Evolutionary conservation across 176 grass and related monocot species (phyloP).

Genomic region (Oryza coarctata): DNA sequence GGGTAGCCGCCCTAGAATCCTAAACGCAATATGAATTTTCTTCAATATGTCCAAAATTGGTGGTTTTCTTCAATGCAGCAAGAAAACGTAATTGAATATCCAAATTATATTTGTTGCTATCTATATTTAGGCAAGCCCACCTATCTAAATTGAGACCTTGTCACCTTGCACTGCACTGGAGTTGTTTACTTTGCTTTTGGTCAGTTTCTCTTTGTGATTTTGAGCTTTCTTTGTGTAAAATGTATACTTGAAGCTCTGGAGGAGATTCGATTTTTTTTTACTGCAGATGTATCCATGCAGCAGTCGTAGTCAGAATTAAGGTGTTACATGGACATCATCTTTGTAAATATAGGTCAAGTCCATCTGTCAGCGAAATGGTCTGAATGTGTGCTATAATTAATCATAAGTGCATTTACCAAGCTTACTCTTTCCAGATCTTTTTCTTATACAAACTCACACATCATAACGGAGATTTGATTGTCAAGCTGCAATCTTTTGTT

Average conservation of each 20-base stretch:
- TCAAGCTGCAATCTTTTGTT: background rate
- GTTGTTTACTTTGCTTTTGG: background rate
- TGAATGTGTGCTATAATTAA: background rate
- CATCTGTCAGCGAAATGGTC: background rate
- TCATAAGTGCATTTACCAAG: background rate
- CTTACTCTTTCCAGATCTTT: background rate
- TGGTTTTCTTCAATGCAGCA: constrained; percentile 15
- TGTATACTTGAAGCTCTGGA: background rate
- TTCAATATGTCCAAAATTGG: background rate
- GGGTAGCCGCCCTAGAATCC: background rate
- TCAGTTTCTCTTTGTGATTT: background rate
- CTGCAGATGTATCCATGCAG: background rate
- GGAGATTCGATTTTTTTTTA: background rate
- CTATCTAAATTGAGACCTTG: background rate
- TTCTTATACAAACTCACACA: background rate
- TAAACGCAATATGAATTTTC: background rate
- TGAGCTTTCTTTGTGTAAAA: background rate
- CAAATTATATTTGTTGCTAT: background rate
- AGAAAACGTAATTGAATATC: background rate
- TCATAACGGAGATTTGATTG: background rate
- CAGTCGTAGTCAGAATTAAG: background rate
- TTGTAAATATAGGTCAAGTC: background rate
- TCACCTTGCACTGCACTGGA: background rate
- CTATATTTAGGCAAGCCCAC: background rate
- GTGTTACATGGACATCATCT: background rate